Evolutionary conservation across 2,329 filamentous ascomycete genomes (phyloP), one percentile per base, ranked within the genome.

Genomic region (Trichoderma cornu-damae): DNA sequence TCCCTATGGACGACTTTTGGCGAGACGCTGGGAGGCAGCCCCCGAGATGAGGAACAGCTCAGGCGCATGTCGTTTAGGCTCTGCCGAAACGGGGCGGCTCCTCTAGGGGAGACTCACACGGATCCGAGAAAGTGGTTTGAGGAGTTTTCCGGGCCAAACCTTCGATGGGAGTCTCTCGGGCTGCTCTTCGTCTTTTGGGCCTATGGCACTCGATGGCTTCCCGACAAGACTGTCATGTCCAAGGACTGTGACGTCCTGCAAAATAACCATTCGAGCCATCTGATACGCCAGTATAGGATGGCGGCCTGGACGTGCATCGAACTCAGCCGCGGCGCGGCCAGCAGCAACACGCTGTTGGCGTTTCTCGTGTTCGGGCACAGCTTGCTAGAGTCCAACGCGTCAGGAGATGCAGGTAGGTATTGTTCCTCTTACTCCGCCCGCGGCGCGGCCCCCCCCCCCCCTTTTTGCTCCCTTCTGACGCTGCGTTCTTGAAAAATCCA

Each of bases 111-210:
- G 9, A 65, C 71, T 0, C 67, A 72, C 7, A 58, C 64, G 0
- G 66, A 69, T n/a, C 60, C 70, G 0, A 60, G 70, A 3, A 62
- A 63, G 12, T 78, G 75, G 74, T 61, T 72, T 1, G 63, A 61
- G 2, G 71, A 75, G 35, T 74, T 77, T 52, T 67, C 66, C 0
- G 74, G 74, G 0, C 58, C 60, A 0, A 70, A 69, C 11, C 62
- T 75, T 22, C 68, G 76, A 0, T 78, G 75, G 76, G 76, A 79
- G 50, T 70, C 72, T 0, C 59, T 78, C 1, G 75, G 75, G 0
- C 47, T 76, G 6, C 62, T 76, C 1, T 77, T 37, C 28, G 35
- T 46, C 11, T 60, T 56, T n/a, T 58, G 57, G 57, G 49, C 38
- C 3, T 44, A 28, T n/a, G 57, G 57, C 3, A 50, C 50, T 20